phyloP scores from a whole-genome alignment of 345 rosid genomes.

The Isatis tinctoria region DNA sequence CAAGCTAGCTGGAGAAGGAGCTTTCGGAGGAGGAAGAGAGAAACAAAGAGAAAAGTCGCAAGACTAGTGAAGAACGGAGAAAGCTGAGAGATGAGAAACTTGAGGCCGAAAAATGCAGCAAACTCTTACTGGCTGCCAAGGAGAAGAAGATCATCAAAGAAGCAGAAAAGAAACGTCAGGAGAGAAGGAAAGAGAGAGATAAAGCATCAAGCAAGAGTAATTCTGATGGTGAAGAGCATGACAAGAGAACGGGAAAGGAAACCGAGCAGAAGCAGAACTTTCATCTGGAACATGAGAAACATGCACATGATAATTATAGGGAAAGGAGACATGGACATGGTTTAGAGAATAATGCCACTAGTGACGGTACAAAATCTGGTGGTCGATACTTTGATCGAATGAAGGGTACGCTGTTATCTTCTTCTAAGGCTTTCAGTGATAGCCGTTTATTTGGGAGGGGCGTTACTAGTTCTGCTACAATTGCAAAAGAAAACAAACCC shows the following conservation, averaged over 20 bases:
- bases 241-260: conserved; percentile 61
- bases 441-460: conserved; percentile 77
- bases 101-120: conserved; percentile 64
- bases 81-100: conserved; percentile 73
- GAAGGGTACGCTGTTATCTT: conserved; percentile 78
- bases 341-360: conserved; percentile 38
- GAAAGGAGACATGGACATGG: conserved; percentile 52
- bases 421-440: conserved; percentile 81
- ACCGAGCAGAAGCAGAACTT: conserved; percentile 59
- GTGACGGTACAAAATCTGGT: conserved; percentile 47
- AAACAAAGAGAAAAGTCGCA: conserved; percentile 91
- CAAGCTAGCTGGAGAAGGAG: conserved; percentile 89
- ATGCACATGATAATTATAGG: conserved; percentile 44
- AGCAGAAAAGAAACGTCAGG: conserved; percentile 74
- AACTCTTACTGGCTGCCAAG: conserved; percentile 43
- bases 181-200: conserved; percentile 86
- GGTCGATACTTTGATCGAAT: conserved; percentile 80
- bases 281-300: conserved; percentile 44
- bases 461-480: conserved; percentile 38
- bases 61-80: conserved; percentile 88
- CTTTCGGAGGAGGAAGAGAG: conserved; percentile 88
- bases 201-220: conserved; percentile 88
- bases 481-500: conserved; percentile 59
- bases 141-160: conserved; percentile 63
- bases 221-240: conserved; percentile 86